Percentiles rank a stretch among this genome's conserved stretches.
Evolutionary conservation across 2,329 filamentous ascomycete genomes (phyloP).

Genomic region (Claviceps cyperi): DNA sequence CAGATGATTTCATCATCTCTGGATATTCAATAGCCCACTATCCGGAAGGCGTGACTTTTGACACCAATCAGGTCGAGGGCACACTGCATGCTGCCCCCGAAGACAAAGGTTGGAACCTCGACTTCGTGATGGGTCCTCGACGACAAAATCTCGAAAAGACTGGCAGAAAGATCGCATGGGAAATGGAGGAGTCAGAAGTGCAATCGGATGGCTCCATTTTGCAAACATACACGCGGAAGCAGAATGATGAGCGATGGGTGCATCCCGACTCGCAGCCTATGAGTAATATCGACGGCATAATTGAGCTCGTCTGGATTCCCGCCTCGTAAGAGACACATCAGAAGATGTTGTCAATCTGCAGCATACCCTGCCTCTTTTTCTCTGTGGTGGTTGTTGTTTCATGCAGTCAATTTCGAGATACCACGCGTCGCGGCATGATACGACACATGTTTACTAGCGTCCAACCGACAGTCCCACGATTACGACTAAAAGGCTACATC

Average conservation of each 20-base stretch:
- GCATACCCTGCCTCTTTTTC: background rate
- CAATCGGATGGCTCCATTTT: conserved; percentile 34
- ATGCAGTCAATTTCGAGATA: background rate
- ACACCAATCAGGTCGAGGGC: conserved; percentile 34
- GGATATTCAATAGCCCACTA: conserved; percentile 47
- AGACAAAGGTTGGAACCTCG: conserved; percentile 35
- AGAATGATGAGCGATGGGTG: conserved; percentile 39
- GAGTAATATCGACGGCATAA: conserved; percentile 38
- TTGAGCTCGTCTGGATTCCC: conserved; percentile 43
- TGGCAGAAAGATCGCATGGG: conserved; percentile 38
- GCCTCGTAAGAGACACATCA: conserved; percentile 5
- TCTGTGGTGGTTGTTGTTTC: background rate
- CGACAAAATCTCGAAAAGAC: conserved; percentile 31
- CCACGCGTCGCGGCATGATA: background rate
- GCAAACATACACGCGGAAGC: conserved; percentile 39
- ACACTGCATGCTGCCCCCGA: conserved; percentile 35
- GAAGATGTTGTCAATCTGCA: background rate
- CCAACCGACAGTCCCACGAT: background rate
- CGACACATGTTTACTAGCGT: background rate
- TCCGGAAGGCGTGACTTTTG: conserved; percentile 34
- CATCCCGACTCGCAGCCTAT: conserved; percentile 30
- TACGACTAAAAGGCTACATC: background rate
- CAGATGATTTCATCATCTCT: conserved; percentile 39
- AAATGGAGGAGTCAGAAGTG: conserved; percentile 34
- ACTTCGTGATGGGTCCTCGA: conserved; percentile 37